A percentile compares a stretch with the other conserved stretches of the same genome.
phyloP scores from a whole-genome alignment of 345 rosid species.

The Populus simonii region DNA sequence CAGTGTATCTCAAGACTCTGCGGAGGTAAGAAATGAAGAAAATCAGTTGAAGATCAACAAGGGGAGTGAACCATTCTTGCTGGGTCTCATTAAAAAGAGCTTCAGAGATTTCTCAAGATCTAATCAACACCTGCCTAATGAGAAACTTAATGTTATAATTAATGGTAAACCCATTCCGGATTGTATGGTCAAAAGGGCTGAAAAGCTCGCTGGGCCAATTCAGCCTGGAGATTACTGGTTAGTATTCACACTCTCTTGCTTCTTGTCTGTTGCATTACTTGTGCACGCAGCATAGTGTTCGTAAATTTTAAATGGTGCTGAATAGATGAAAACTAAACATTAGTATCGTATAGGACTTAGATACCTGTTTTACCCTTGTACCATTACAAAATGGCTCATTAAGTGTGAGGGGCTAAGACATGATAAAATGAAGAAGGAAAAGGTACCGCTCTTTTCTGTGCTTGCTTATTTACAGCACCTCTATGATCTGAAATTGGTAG shows the following conservation, averaged over 20 bases:
- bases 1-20: constrained; percentile 14
- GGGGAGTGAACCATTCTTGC: constrained; percentile 11
- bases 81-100: constrained; percentile 18
- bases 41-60: background rate
- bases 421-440: background rate
- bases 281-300: background rate
- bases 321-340: background rate
- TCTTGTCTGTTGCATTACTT: background rate
- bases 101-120: constrained; percentile 12
- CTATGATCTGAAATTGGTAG: background rate
- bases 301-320: background rate
- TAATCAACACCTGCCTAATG: constrained; percentile 3
- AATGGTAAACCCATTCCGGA: constrained; percentile 26
- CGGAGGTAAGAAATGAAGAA: constrained; percentile 6
- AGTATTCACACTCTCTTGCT: background rate
- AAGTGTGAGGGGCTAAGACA: background rate
- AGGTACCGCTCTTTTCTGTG: background rate
- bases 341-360: background rate
- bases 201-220: constrained; percentile 28
- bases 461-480: background rate
- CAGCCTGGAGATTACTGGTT: constrained; percentile 35
- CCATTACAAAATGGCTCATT: background rate
- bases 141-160: constrained; percentile 11
- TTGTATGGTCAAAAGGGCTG: constrained; percentile 17
- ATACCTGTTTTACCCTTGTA: background rate